Base-by-base conservation (phyloP, 495 filamentous ascomycete species). In the Penicillium daleae region DNA sequence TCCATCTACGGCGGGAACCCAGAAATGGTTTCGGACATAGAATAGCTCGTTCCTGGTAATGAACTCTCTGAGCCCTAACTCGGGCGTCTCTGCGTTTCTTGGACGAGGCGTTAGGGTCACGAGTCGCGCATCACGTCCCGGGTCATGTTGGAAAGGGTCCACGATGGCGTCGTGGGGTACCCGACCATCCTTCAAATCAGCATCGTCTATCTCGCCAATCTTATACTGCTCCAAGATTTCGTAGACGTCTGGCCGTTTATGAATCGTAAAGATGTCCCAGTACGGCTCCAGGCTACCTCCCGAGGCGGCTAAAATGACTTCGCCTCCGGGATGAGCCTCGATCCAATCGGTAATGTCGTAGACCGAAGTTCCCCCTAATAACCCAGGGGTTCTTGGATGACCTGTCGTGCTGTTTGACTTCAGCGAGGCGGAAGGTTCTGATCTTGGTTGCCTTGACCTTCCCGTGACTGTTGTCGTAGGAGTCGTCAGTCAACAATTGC, bases 321-420 rank as follows among this genome's bases (percentile, higher is more conserved):
- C 31, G 4, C 56, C 56, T 6, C 56, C 56, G 6, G 56, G 56
- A 32, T 58, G 56, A 22, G 39, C 31, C 15, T n/a, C 3, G n/a
- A 58, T 21, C 56, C 56, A 58, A 17, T 58, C 56, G 22, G 56
- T 58, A 49, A 58, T 58, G 56, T 58, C 56, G 31, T 58, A 58
- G 6, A 58, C 56, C 4, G 24, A 27, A 15, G 40, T 58, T 22
- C 56, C 56, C n/a, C 21, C 40, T 49, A 21, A 58, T 58, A 9
- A 58, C 40, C 56, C 56, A 58, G 15, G 56, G 56, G 8, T 42
- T 39, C 26, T 57, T 26, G 32, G 54, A 57, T 27, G 54, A 39
- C 29, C 33, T 37, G 26, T 42, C 54, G 35, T 57, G 54, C 17
- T 57, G 54, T 19, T 26, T 42, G 6, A 57, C 35, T 26, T 57